Evolutionary conservation across 2,329 filamentous ascomycete species (phyloP).

Genomic region (Calonectria hongkongensis): DNA sequence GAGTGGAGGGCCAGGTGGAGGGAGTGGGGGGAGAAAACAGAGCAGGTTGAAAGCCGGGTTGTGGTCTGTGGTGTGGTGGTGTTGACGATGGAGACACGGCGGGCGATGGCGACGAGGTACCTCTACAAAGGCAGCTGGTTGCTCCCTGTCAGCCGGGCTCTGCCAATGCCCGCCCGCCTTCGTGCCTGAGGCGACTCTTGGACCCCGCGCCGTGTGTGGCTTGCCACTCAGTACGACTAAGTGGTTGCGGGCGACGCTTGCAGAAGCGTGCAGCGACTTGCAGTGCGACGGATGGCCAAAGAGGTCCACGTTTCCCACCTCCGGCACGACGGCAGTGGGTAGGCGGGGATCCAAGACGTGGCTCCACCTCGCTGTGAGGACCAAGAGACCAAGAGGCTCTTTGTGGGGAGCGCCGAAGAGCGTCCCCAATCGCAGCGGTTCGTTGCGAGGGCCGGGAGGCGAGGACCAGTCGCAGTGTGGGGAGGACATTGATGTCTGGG

Average conservation of each 20-base stretch:
- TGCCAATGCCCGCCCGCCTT: conserved; percentile 11
- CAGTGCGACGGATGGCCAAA: conserved; percentile 22
- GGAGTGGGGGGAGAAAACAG: conserved; percentile 38
- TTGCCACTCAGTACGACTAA: conserved; percentile 22
- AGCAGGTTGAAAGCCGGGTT: conserved; percentile 34
- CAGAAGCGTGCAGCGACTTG: conserved; percentile 28
- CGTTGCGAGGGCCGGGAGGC: not conserved
- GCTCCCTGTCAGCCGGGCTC: conserved; percentile 17
- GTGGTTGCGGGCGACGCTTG: conserved; percentile 27
- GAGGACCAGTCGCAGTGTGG: conserved; percentile 25
- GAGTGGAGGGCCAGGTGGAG: conserved; percentile 37
- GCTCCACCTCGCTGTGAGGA: conserved; percentile 30
- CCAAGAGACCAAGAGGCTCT: conserved; percentile 36
- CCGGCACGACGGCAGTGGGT: conserved; percentile 36
- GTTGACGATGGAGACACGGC: conserved; percentile 27
- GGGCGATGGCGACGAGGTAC: conserved; percentile 41
- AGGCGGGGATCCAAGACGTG: conserved; percentile 29
- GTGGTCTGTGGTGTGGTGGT: conserved; percentile 39
- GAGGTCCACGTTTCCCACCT: conserved; percentile 41
- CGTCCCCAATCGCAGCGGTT: conserved; percentile 20
- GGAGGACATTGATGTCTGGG: conserved; percentile 25
- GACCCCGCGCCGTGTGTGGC: conserved; percentile 29
- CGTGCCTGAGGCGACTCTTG: conserved; percentile 20
- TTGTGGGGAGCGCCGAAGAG: conserved; percentile 22
- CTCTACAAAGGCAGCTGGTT: conserved; percentile 37